Base-by-base conservation (phyloP, 2,329 filamentous ascomycete species). In the Aspergillus costaricaensis region DNA sequence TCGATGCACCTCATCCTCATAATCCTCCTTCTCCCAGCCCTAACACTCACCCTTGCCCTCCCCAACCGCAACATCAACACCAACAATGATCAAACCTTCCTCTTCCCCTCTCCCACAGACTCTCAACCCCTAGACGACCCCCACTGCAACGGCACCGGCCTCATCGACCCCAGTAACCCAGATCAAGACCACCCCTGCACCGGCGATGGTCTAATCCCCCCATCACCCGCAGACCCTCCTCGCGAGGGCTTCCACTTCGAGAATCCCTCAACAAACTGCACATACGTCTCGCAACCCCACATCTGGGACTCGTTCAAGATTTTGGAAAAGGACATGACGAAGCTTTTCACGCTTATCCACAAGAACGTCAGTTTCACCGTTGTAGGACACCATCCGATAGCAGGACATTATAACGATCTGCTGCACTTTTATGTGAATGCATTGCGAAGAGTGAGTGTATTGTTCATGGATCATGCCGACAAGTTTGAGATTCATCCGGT, bases 371-470 rank as follows among this genome's bases (percentile, higher is more conserved):
- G 60, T 47, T 74, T 74, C 58, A 72, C 70, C 1, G 70, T 75
- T 10, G 67, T 74, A 10, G 72, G 72, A 12, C 69, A 73, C 50
- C 72, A 74, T 41, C 72, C 73, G 2, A 68, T 73, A 17, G 71
- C 72, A 7, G 73, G 73, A 2, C 68, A 64, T 50, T 75, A 75
- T 38, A 57, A 66, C 25, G 72, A 74, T 25, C 62, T 74, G 56
- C 58, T 72, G 55, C 71, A 74, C 64, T 74, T 74, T 51, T 73
- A 71, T 21, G 70, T 75, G 44, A 74, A 75, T 55, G 72, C 72
- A 2, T 55, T 75, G 27, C 65, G 70, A 7, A 63, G 72, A 14
- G 69, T 74, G 10, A 70, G 67, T 30, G 60, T 70, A 27, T 43
- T 68, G 41, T 73, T 73, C 49, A 52, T 59, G 17, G 69, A 72